Evolutionary conservation across 1,284 basidiomycete species (phyloP).

Genomic region (Boletellus deceptivus): DNA sequence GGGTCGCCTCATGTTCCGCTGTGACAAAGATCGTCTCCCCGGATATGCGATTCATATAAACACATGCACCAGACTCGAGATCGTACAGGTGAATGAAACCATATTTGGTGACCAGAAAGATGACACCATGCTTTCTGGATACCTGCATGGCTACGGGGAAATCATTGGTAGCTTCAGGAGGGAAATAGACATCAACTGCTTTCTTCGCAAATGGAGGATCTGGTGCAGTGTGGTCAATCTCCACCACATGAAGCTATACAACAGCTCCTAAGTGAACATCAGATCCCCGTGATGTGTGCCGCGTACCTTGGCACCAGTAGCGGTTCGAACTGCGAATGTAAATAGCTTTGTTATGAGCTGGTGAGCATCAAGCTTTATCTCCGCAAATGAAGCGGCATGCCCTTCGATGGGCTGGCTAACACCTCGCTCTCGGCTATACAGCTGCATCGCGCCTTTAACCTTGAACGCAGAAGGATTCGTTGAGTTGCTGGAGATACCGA

Average conservation of each 20-base stretch:
- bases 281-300: conserved; percentile 9
- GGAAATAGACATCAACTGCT: conserved; percentile 99
- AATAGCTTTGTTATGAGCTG: conserved; percentile 88
- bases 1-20: conserved; percentile 89
- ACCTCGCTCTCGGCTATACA: conserved; percentile 89
- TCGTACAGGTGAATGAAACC: conserved; percentile 99
- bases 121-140: conserved; percentile 94
- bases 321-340: conserved; percentile 93
- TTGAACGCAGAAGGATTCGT: conserved; percentile 94
- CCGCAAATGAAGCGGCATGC: conserved; percentile 95
- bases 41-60: conserved; percentile 99
- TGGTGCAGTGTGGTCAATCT: conserved; percentile 96
- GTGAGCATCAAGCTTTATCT: conserved; percentile 87
- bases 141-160: conserved; percentile 99
- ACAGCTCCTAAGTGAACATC: conserved; percentile 13
- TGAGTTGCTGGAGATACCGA: conserved; percentile 95
- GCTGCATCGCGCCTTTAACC: conserved; percentile 95
- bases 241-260: conserved; percentile 90
- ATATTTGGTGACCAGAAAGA: conserved; percentile 98
- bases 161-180: conserved; percentile 95
- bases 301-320: conserved; percentile 91
- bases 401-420: conserved; percentile 99
- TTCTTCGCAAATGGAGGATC: conserved; percentile 98
- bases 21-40: conserved; percentile 99
- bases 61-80: conserved; percentile 96